Base-by-base conservation (phyloP, 768 basidiomycete genomes). In the Botryobasidium botryosum region DNA sequence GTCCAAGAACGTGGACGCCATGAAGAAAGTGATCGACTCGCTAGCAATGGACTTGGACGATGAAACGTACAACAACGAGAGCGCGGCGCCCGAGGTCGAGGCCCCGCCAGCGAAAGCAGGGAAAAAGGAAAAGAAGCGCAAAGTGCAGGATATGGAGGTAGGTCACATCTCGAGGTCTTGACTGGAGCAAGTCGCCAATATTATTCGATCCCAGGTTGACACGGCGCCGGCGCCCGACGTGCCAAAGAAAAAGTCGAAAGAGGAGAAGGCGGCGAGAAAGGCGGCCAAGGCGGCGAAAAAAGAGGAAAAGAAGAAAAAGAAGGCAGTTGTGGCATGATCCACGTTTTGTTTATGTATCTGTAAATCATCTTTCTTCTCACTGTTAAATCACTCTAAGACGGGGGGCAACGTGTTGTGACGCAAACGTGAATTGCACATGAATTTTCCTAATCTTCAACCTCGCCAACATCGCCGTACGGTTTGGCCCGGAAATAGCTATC, bases 401-500 rank as follows among this genome's bases (percentile, higher is more conserved):
- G n/a, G n/a, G n/a, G n/a, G n/a, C n/a, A n/a, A n/a, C n/a, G n/a
- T n/a, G n/a, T n/a, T n/a, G n/a, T n/a, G n/a, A n/a, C n/a, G n/a
- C n/a, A n/a, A n/a, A n/a, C n/a, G n/a, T n/a, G n/a, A n/a, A n/a
- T n/a, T n/a, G n/a, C n/a, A n/a, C n/a, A 10, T 39, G 20, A 39
- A 39, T 12, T 21, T 21, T 12, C 35, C 53, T 64, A 77, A 45
- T 77, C 74, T 48, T 74, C 71, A 12, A 76, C 70, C 58, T 92
- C 86, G 41, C 49, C 49, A 17, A 88, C 61, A 54, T 88, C 83
- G 41, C 91, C 91, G 53, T 90, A 97, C 8, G 90, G 87, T 66
- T 79, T 78, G 36, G 82, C 72, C 52, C 73, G 82, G 71, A 84
- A 92, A 62, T 94, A 97, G 39, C 77, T 83, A 50, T 94, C 90